phyloP scores from a whole-genome alignment of 805 yeast species.

The Barnettozyma siamensis region DNA sequence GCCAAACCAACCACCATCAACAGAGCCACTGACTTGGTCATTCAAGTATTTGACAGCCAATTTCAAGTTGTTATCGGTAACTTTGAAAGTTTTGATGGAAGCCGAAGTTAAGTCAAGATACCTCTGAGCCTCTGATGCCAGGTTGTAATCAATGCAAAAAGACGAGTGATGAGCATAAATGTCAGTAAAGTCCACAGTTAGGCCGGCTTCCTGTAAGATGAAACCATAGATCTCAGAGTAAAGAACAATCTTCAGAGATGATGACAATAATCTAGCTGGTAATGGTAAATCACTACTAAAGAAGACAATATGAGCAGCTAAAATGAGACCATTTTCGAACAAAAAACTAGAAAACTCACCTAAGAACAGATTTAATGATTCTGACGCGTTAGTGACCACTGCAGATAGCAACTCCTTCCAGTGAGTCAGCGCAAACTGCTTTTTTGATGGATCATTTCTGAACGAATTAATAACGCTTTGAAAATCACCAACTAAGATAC shows the following conservation, averaged over 20 bases:
- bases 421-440: slow-evolving; percentile 43
- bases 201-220: slow-evolving; percentile 20
- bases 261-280: slow-evolving; percentile 18
- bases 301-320: slow-evolving; percentile 41
- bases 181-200: slow-evolving; percentile 42
- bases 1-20: slow-evolving; percentile 71
- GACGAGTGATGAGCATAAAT: slow-evolving; percentile 65
- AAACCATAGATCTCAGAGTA: slow-evolving; percentile 25
- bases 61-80: slow-evolving; percentile 29
- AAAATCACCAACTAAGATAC: slow-evolving; percentile 59
- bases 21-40: slow-evolving; percentile 43
- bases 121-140: slow-evolving; percentile 50
- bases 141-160: slow-evolving; percentile 63
- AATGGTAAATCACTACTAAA: slow-evolving; percentile 43
- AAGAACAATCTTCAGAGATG: slow-evolving; percentile 25
- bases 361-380: slow-evolving; percentile 35
- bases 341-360: slow-evolving; percentile 48
- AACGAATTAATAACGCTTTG: slow-evolving; percentile 47
- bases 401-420: slow-evolving; percentile 46
- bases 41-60: slow-evolving; percentile 33
- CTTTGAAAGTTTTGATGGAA: slow-evolving; percentile 34
- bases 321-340: slow-evolving; percentile 24
- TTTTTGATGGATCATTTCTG: slow-evolving; percentile 31
- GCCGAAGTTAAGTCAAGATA: slow-evolving; percentile 50
- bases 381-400: slow-evolving; percentile 32